Evolutionary conservation across 352 stramenopile species (phyloP).

Genomic region (Globisporangium uncinulatum): DNA sequence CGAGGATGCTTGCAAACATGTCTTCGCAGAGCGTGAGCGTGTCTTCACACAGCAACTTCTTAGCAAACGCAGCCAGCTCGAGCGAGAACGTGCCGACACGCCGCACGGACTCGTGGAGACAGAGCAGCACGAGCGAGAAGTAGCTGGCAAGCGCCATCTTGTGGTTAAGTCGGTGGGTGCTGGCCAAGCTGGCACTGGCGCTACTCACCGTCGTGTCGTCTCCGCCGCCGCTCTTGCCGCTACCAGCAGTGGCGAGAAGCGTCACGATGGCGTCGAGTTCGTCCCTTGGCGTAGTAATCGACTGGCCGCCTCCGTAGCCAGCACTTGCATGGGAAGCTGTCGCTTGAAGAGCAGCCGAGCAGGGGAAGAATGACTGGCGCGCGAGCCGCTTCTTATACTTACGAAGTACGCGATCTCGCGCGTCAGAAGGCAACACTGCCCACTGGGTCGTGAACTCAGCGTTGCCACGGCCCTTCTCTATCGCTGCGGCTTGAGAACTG

Average conservation of each 20-base stretch:
- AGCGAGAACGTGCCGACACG: conserved; percentile 26
- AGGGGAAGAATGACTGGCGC: conserved; percentile 15
- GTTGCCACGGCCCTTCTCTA: no score
- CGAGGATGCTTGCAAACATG: conserved; percentile 10
- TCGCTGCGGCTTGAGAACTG: not conserved
- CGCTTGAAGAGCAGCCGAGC: not conserved
- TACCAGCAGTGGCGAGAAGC: not conserved
- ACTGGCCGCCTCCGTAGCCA: not conserved
- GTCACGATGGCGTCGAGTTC: conserved; percentile 1
- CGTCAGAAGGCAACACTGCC: conserved; percentile 10
- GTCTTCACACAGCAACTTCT: conserved; percentile 22
- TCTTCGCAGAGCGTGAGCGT: conserved; percentile 17
- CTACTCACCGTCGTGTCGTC: not conserved
- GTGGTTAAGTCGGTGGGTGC: conserved; percentile 1
- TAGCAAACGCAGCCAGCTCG: conserved; percentile 26
- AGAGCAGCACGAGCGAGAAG: conserved; percentile 30
- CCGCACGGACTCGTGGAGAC: conserved; percentile 30
- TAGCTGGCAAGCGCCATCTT: conserved; percentile 15
- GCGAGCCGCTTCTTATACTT: conserved; percentile 15
- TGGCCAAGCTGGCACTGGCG: not conserved
- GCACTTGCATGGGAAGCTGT: not conserved
- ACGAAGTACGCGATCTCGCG: conserved; percentile 9
- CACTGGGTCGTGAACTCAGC: conserved; percentile 8
- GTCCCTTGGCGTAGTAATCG: not conserved
- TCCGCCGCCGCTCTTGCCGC: not conserved